Conservation (phyloP, 1,139 yeast genomes). For the Candida tetrigidarum region DNA sequence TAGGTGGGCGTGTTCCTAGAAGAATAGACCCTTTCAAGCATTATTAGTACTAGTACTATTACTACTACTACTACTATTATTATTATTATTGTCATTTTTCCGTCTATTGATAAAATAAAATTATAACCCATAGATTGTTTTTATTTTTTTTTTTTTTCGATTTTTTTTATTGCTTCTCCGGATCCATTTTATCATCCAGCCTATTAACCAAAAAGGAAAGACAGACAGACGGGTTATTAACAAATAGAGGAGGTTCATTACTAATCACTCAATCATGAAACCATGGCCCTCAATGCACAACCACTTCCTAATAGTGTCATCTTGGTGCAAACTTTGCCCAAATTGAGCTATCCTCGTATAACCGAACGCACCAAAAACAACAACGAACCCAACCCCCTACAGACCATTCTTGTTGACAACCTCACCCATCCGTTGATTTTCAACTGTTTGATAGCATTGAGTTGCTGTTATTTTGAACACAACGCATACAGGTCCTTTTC, state of each 20-base stretch:
- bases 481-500: conserved; percentile 26
- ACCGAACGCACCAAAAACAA: not conserved
- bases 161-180: too few relatives aligned
- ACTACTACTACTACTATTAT: too few relatives aligned
- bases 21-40: not conserved
- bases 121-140: not conserved
- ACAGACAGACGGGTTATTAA: not conserved
- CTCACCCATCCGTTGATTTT: conserved; percentile 14
- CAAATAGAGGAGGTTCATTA: not conserved
- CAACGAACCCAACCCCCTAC: not conserved
- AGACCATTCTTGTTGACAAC: not conserved
- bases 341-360: not conserved
- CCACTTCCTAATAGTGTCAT: conserved; percentile 2
- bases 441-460: conserved; percentile 23
- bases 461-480: conserved; percentile 24
- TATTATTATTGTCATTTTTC: too few relatives aligned
- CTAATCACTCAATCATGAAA: not conserved
- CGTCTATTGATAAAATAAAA: not conserved
- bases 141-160: not conserved
- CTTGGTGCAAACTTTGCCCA: not conserved
- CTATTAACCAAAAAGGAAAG: not conserved
- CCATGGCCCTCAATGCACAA: not conserved
- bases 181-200: too few relatives aligned
- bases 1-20: not conserved
- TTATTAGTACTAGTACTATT: too few relatives aligned